phyloP scores from a whole-genome alignment of 768 basidiomycete genomes.

The Coprinopsis sp. region DNA sequence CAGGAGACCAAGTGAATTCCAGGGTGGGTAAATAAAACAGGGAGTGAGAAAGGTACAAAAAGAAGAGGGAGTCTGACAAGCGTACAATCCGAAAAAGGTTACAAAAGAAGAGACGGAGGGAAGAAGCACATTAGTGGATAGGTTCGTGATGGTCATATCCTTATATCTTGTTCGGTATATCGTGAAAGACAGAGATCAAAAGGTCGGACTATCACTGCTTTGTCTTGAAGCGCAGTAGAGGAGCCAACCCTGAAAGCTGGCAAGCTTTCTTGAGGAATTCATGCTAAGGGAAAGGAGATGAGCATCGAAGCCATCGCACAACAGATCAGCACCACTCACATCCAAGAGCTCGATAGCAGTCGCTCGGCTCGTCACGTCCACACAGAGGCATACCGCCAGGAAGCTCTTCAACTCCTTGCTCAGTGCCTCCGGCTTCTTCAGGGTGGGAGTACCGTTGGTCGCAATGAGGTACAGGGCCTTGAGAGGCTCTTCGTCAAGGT shows the following conservation, averaged over 20 bases:
- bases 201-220: slow-evolving; percentile 46
- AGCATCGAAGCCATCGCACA: slow-evolving; percentile 5
- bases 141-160: too few relatives aligned
- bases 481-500: slow-evolving; percentile 91
- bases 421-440: slow-evolving; percentile 92
- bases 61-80: too few relatives aligned
- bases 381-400: slow-evolving; percentile 95
- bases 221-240: slow-evolving; percentile 74
- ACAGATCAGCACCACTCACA: slow-evolving; percentile 40
- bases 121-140: too few relatives aligned
- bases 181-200: neutral
- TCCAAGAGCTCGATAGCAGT: slow-evolving; percentile 82
- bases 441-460: slow-evolving; percentile 95
- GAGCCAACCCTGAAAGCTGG: slow-evolving; percentile 74
- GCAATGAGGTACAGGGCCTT: slow-evolving; percentile 95
- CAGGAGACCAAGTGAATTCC: too few relatives aligned
- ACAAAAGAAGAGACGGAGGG: too few relatives aligned
- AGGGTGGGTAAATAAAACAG: too few relatives aligned
- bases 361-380: slow-evolving; percentile 91
- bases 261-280: slow-evolving; percentile 93
- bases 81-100: too few relatives aligned
- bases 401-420: slow-evolving; percentile 94
- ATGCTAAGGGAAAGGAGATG: slow-evolving; percentile 50
- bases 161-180: too few relatives aligned
- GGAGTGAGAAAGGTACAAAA: too few relatives aligned